Conservation (phyloP, 371 early-diverging fungal species). For the Dipsacomyces acuminosporus region DNA sequence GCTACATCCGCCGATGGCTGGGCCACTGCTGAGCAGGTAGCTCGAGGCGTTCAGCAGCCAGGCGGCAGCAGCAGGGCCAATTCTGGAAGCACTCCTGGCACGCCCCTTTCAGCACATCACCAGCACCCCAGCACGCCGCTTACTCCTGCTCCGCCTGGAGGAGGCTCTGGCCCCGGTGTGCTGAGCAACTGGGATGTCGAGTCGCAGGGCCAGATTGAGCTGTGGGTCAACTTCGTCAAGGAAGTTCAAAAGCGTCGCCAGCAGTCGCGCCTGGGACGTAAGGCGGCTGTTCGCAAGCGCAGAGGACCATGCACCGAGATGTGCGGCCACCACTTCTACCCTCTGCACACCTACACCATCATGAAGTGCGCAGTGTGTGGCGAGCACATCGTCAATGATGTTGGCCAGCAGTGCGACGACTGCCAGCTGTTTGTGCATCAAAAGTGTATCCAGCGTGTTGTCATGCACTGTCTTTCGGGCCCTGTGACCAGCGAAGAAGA, state of each 20-base stretch:
- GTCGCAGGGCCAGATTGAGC: slow-evolving; percentile 78
- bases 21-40: slow-evolving; percentile 47
- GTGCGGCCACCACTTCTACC: slow-evolving; percentile 85
- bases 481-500: slow-evolving; percentile 51
- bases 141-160: slow-evolving; percentile 3
- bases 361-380: slow-evolving; percentile 92
- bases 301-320: slow-evolving; percentile 66
- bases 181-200: slow-evolving; percentile 86
- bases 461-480: slow-evolving; percentile 85
- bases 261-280: slow-evolving; percentile 71
- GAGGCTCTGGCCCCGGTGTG: slow-evolving; percentile 52
- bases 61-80: background rate
- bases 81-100: background rate
- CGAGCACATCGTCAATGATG: slow-evolving; percentile 81
- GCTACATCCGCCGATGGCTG: slow-evolving; percentile 42
- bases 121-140: slow-evolving; percentile 7
- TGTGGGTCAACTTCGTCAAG: slow-evolving; percentile 74
- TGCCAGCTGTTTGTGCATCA: slow-evolving; percentile 94
- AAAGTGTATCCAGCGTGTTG: slow-evolving; percentile 77
- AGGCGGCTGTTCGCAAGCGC: slow-evolving; percentile 82
- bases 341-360: slow-evolving; percentile 80
- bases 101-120: slow-evolving; percentile 14
- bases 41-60: slow-evolving; percentile 7
- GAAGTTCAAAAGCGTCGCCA: slow-evolving; percentile 50
- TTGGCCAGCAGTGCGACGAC: slow-evolving; percentile 88